phyloP scores from a whole-genome alignment of 306 rosid species.

The Lithocarpus polystachyus region DNA sequence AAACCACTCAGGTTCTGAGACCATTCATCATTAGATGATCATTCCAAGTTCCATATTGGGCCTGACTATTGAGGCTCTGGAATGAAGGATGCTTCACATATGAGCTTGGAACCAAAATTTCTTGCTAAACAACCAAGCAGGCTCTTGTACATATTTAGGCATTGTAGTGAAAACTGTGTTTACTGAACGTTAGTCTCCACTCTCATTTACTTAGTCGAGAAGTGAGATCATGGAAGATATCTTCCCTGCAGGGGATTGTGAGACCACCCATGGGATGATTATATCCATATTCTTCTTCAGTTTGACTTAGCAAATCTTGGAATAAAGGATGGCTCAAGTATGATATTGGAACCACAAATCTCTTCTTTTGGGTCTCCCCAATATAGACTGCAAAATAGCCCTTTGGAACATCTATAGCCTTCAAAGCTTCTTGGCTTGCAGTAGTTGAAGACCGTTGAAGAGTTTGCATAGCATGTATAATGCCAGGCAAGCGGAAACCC shows the following conservation, averaged over 20 bases:
- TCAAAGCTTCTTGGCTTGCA: background rate
- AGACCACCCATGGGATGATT: conserved; percentile 50
- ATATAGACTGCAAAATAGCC: conserved; percentile 50
- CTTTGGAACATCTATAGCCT: conserved; percentile 31
- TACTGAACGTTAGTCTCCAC: conserved; percentile 5
- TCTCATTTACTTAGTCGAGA: conserved; percentile 16
- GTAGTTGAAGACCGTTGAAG: conserved; percentile 3
- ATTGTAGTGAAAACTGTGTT: too few species aligned
- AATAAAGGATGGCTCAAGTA: conserved; percentile 43
- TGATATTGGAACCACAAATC: conserved; percentile 35
- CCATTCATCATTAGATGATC: too few species aligned
- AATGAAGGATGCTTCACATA: too few species aligned
- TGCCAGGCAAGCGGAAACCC: conserved; percentile 24
- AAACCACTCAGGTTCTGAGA: too few species aligned
- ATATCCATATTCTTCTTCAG: conserved; percentile 48
- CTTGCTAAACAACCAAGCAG: too few species aligned
- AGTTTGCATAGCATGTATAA: background rate
- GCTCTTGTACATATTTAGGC: too few species aligned
- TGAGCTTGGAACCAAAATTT: too few species aligned
- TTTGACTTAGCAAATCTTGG: conserved; percentile 28
- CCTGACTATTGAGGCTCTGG: too few species aligned
- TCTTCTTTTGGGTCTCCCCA: conserved; percentile 39
- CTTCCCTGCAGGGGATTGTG: conserved; percentile 49
- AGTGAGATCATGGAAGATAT: conserved; percentile 30
- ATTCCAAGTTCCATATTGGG: too few species aligned